These are phyloP conservation scores for Sclerotinia trifoliorum DNA, from an alignment of 2,329 filamentous ascomycete genomes.

Conservation along the genomic window DNA sequence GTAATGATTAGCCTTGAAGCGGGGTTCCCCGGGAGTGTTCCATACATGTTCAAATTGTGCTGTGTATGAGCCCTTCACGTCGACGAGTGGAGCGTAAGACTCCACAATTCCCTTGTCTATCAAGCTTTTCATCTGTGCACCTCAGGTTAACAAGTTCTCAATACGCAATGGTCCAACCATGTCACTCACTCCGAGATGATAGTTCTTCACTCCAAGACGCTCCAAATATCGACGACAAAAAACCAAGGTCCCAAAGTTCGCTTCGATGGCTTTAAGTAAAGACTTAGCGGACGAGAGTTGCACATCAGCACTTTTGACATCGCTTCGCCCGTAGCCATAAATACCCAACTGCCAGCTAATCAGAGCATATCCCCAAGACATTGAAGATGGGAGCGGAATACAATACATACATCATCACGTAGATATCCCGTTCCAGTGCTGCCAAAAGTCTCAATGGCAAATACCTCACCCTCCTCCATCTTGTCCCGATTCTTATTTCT, in stretches of 20 bases:
- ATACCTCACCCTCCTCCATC: constrained; percentile 59
- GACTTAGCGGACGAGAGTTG: constrained; percentile 54
- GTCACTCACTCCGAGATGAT: constrained; percentile 53
- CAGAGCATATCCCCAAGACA: constrained; percentile 19
- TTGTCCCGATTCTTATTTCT: constrained; percentile 50
- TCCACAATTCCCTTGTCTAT: constrained; percentile 58
- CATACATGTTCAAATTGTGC: constrained; percentile 61
- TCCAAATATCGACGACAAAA: constrained; percentile 63
- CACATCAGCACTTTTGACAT: constrained; percentile 42
- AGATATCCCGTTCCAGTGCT: constrained; percentile 52
- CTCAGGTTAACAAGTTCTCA: constrained; percentile 27
- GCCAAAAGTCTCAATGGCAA: constrained; percentile 59
- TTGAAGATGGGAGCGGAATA: constrained; percentile 3
- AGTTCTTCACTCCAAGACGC: constrained; percentile 58
- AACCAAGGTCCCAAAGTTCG: constrained; percentile 61
- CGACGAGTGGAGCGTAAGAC: constrained; percentile 54
- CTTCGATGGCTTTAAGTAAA: constrained; percentile 57
- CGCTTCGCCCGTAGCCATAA: constrained; percentile 51
- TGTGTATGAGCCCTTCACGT: constrained; percentile 59
- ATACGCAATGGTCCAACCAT: background rate
- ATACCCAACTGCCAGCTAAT: constrained; percentile 44
- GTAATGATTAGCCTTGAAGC: constrained; percentile 22
- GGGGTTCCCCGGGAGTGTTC: background rate
- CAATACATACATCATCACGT: constrained; percentile 46
- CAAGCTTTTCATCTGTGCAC: constrained; percentile 56